Percentiles rank a stretch among this genome's conserved stretches.
Conservation (phyloP, 345 rosid species). For the Salix udensis region DNA sequence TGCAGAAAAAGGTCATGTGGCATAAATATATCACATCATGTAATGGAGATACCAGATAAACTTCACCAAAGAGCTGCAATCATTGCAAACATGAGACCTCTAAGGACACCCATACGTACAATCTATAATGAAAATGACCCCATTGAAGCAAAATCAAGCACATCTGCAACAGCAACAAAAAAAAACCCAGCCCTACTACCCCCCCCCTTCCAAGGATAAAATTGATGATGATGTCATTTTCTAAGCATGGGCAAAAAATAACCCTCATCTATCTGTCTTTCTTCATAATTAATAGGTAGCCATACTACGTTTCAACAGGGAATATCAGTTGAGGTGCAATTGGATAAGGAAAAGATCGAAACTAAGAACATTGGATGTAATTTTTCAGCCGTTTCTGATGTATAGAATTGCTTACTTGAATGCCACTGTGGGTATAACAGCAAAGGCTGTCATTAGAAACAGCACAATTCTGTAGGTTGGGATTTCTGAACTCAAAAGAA, state of each 20-base stretch:
- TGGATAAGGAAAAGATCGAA: neutral
- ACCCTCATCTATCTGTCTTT: neutral
- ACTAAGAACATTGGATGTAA: neutral
- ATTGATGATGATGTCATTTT: neutral
- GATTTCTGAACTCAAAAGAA: constrained; percentile 44
- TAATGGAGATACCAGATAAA: constrained; percentile 12
- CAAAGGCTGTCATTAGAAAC: constrained; percentile 60
- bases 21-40: neutral
- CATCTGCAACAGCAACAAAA: neutral
- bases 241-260: neutral
- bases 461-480: constrained; percentile 53
- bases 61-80: neutral
- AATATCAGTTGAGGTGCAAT: neutral
- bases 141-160: neutral
- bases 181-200: neutral
- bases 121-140: neutral
- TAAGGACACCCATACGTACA: neutral
- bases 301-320: neutral
- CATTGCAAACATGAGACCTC: neutral
- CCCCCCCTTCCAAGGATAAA: neutral
- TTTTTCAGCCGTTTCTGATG: neutral
- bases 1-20: constrained; percentile 28
- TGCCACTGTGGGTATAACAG: constrained; percentile 73
- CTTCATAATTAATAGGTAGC: neutral
- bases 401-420: constrained; percentile 60